Evolutionary conservation across 768 basidiomycete species (phyloP).

Genomic region (Jaapia argillacea): DNA sequence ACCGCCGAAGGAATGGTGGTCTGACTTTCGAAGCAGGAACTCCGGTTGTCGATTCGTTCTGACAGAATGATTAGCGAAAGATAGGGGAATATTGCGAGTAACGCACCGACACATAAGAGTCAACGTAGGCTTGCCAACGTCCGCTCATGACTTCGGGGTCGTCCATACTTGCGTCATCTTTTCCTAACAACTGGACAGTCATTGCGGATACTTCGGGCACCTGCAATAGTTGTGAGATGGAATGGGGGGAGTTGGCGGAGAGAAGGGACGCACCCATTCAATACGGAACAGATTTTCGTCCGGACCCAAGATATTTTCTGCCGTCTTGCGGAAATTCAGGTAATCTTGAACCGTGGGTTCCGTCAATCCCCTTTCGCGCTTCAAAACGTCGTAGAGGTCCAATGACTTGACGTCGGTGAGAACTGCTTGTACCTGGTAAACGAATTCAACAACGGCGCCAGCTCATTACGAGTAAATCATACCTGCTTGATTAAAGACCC

Average conservation of each 20-base stretch:
- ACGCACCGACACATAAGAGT: slow-evolving; percentile 58
- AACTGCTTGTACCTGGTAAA: slow-evolving; percentile 47
- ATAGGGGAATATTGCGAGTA: neutral
- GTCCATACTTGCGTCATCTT: slow-evolving; percentile 67
- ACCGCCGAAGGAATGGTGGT: slow-evolving; percentile 63
- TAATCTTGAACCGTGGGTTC: slow-evolving; percentile 63
- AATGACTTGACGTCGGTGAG: slow-evolving; percentile 62
- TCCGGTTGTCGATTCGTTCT: slow-evolving; percentile 52
- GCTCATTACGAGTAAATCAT: slow-evolving; percentile 6
- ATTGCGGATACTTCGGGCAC: slow-evolving; percentile 65
- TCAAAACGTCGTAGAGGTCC: slow-evolving; percentile 61
- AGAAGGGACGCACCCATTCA: slow-evolving; percentile 52
- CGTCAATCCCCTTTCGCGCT: slow-evolving; percentile 50
- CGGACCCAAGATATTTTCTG: slow-evolving; percentile 61
- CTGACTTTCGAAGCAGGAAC: slow-evolving; percentile 35
- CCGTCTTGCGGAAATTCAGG: slow-evolving; percentile 53
- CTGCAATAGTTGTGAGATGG: too few relatives aligned
- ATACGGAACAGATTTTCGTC: slow-evolving; percentile 76
- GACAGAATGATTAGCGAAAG: neutral
- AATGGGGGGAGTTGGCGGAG: neutral
- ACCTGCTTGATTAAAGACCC: slow-evolving; percentile 87
- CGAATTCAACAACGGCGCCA: neutral
- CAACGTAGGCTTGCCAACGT: slow-evolving; percentile 74
- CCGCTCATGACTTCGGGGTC: slow-evolving; percentile 70
- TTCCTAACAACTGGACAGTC: slow-evolving; percentile 69